Evolutionary conservation across 352 stramenopile genomes (phyloP), one percentile per base, ranked within the genome.

Genomic region (Globisporangium ultimum): DNA sequence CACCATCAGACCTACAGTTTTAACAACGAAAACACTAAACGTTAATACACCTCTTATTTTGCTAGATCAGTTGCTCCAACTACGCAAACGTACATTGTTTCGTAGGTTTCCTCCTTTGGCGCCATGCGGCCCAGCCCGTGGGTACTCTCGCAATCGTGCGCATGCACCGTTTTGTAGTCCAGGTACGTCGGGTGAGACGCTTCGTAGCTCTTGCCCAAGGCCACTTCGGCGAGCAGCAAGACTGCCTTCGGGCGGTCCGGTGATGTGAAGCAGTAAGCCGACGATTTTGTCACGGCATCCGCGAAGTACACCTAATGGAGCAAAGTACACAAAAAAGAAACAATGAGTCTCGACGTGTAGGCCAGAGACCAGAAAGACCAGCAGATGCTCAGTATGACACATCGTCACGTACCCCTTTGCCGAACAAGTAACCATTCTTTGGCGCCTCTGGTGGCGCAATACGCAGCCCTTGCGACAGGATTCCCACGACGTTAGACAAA

Each of bases 361-460:
- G n/a, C n/a, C n/a, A n/a, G n/a, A n/a, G n/a, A n/a, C n/a, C n/a
- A n/a, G n/a, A n/a, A n/a, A n/a, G n/a, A n/a, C n/a, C n/a, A n/a
- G n/a, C n/a, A n/a, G n/a, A n/a, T n/a, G n/a, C n/a, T n/a, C n/a
- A n/a, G n/a, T n/a, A n/a, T n/a, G n/a, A n/a, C 24, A 32, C 24
- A 32, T 32, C 24, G 5, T 32, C 24, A 5, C 24, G 24, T 32
- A 32, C 24, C 0, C 87, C 87, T 50, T 94, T 94, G 40, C 86
- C 87, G 53, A 89, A 95, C 38, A 73, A 70, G 57, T 89, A 90
- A 0, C 87, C 87, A 17, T 84, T 77, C 24, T 80, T 68, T 12
- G 84, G 83, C 17, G 82, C 84, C 54, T 96, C 87, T 1, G 82
- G 80, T 8, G 87, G 87, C 17, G 87, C 85, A 15, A 96, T 88